phyloP scores from a whole-genome alignment of 208 protist species.

The Leishmania major region DNA sequence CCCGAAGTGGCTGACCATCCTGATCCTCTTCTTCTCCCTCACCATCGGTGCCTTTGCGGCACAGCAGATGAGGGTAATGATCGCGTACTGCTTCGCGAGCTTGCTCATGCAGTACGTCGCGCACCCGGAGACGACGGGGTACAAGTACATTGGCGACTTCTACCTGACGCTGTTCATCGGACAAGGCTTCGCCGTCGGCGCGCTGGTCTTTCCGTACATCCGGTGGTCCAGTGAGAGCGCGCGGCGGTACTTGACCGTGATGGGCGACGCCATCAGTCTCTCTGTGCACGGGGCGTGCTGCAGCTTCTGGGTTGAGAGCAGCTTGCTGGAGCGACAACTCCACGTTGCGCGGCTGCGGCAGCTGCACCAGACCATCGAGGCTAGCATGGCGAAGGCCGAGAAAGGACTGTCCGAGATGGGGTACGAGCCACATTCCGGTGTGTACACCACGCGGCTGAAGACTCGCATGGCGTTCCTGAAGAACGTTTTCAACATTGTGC shows the following conservation, averaged over 20 bases:
- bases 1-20: conserved; percentile 62
- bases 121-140: conserved; percentile 45
- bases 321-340: conserved; percentile 72
- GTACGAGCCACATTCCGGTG: conserved; percentile 83
- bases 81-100: conserved; percentile 65
- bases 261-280: conserved; percentile 81
- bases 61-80: conserved; percentile 74
- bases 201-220: conserved; percentile 83
- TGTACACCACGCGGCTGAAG: conserved; percentile 60
- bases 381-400: conserved; percentile 50
- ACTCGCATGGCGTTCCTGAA: conserved; percentile 64
- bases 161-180: conserved; percentile 79
- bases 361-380: conserved; percentile 57
- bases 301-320: conserved; percentile 75
- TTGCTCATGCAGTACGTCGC: conserved; percentile 79
- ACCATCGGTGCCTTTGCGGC: conserved; percentile 68
- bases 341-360: conserved; percentile 77
- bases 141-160: conserved; percentile 71
- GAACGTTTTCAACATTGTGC: conserved; percentile 58
- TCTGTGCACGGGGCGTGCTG: conserved; percentile 73
- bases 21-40: conserved; percentile 70
- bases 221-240: conserved; percentile 85
- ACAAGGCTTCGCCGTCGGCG: conserved; percentile 67
- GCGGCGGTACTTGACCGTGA: conserved; percentile 63
- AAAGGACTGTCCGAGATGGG: conserved; percentile 60